A percentile compares a stretch with the other conserved stretches of the same genome.
Conservation (phyloP, 352 stramenopile species). For the Phytophthora fragariae region DNA sequence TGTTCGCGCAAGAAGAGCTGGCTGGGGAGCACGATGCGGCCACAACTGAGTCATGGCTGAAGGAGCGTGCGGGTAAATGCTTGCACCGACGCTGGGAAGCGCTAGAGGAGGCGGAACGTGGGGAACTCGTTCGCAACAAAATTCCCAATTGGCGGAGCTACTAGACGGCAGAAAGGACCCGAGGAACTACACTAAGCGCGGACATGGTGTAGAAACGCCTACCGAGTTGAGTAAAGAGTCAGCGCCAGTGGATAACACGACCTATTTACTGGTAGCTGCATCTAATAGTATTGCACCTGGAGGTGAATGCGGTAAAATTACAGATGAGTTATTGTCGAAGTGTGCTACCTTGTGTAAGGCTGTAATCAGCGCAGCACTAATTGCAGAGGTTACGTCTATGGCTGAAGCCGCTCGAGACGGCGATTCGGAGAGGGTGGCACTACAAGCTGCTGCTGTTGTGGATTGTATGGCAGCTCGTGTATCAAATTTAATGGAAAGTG, state of each 20-base stretch:
- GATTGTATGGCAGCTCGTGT: too few relatives aligned
- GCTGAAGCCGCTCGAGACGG: too few relatives aligned
- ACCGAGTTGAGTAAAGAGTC: background rate
- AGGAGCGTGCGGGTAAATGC: background rate
- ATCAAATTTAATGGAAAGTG: too few relatives aligned
- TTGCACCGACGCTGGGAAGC: background rate
- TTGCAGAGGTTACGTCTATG: too few relatives aligned
- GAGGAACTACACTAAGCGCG: background rate
- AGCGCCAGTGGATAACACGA: background rate
- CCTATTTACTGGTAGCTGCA: background rate
- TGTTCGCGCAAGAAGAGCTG: too few relatives aligned
- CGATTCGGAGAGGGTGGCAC: too few relatives aligned
- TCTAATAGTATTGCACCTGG: background rate
- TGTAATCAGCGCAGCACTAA: too few relatives aligned
- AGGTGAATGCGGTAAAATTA: background rate
- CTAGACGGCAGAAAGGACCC: background rate
- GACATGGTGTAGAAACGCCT: background rate
- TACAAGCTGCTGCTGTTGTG: too few relatives aligned
- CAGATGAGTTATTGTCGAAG: too few relatives aligned
- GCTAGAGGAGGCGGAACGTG: background rate
- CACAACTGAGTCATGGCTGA: background rate
- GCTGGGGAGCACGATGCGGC: too few relatives aligned
- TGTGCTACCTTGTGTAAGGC: too few relatives aligned
- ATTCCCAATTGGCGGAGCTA: background rate
- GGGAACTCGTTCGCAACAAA: background rate